Conservation (phyloP, 345 rosid genomes). For the Mercurialis annua region DNA sequence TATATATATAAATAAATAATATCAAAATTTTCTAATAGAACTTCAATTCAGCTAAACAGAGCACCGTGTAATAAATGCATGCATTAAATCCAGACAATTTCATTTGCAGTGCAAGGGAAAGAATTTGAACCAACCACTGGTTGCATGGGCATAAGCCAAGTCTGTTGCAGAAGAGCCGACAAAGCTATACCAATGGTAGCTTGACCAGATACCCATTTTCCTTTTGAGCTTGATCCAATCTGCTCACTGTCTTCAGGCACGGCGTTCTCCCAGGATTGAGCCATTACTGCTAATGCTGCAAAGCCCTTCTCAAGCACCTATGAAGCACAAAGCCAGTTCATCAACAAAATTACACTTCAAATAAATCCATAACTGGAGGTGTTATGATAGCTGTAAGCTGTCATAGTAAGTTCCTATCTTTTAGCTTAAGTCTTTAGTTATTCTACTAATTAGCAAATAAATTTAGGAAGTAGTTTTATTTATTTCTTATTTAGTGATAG, state of each 20-base stretch:
- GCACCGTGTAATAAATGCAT: background rate
- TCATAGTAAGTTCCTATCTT: no score
- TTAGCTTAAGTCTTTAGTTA: no score
- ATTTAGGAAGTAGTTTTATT: no score
- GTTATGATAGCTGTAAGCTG: no score
- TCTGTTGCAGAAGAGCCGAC: conserved; percentile 64
- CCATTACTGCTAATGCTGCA: conserved; percentile 63
- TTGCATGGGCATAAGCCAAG: conserved; percentile 55
- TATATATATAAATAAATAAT: no score
- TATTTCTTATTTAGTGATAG: no score
- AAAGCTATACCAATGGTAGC: conserved; percentile 59
- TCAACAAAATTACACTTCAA: conserved; percentile 15
- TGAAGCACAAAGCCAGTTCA: conserved; percentile 8
- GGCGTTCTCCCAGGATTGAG: conserved; percentile 63
- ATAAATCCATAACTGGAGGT: background rate
- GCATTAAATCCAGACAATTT: background rate
- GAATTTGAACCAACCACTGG: conserved; percentile 37
- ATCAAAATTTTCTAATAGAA: no score
- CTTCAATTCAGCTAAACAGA: background rate
- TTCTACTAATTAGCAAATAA: no score
- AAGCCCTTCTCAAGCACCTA: conserved; percentile 70
- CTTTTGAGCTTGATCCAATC: conserved; percentile 37
- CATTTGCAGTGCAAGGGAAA: background rate
- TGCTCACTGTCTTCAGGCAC: conserved; percentile 49
- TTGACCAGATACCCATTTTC: conserved; percentile 51